Evolutionary conservation across 1,284 basidiomycete genomes (phyloP).

Genomic region (Pholiota adiposa): DNA sequence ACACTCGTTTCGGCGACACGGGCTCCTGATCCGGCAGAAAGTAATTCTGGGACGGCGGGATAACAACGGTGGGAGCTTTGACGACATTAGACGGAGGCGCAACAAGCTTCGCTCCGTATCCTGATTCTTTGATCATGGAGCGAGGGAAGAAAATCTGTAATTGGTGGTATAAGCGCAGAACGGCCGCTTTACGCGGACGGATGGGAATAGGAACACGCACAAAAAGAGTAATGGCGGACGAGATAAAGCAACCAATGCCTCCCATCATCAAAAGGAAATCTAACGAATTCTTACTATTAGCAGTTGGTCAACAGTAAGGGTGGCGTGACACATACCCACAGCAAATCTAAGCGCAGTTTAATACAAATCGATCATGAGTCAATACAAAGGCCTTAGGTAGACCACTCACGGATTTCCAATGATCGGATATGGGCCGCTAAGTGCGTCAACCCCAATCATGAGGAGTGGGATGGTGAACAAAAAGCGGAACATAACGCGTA

Average conservation of each 20-base stretch:
- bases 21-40: constrained; percentile 24
- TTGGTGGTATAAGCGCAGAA: constrained; percentile 2
- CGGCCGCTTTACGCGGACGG: background rate
- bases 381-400: constrained; percentile 1
- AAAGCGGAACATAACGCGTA: constrained; percentile 71
- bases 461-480: constrained; percentile 69
- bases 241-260: constrained; percentile 72
- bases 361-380: constrained; percentile 16
- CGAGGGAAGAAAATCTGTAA: constrained; percentile 76
- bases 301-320: constrained; percentile 6
- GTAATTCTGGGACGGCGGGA: constrained; percentile 31
- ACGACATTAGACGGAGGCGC: constrained; percentile 25
- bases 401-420: constrained; percentile 57
- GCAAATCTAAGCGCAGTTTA: constrained; percentile 45
- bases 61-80: constrained; percentile 25
- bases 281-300: constrained; percentile 26
- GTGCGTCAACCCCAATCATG: constrained; percentile 63
- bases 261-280: constrained; percentile 72
- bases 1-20: constrained; percentile 9
- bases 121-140: constrained; percentile 63
- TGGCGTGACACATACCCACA: constrained; percentile 42
- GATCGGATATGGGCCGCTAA: constrained; percentile 51
- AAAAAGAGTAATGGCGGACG: constrained; percentile 74
- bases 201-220: constrained; percentile 41
- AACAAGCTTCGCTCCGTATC: constrained; percentile 50